A percentile compares a stretch with the other conserved stretches of the same genome.
Conservation (phyloP, 2,329 filamentous ascomycete species). For the Clonostachys sp. region DNA sequence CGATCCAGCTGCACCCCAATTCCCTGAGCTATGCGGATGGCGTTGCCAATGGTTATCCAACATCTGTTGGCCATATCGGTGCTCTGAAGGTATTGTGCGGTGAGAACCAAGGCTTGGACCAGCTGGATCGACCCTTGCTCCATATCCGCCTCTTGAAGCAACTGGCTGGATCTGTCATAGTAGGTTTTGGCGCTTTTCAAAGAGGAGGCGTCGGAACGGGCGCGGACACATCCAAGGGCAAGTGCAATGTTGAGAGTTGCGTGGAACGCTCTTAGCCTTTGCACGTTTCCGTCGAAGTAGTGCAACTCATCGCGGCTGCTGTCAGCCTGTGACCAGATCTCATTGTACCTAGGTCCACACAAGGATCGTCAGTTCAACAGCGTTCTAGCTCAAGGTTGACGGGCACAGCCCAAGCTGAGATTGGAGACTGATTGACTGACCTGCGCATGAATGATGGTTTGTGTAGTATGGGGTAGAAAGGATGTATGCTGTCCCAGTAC, state of each 20-base stretch:
- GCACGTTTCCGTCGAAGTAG: constrained; percentile 26
- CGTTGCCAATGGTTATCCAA: constrained; percentile 35
- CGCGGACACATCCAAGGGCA: not conserved
- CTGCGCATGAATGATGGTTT: constrained; percentile 29
- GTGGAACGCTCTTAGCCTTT: constrained; percentile 1
- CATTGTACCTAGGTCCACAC: not conserved
- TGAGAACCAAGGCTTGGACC: constrained; percentile 31
- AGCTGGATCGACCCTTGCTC: constrained; percentile 27
- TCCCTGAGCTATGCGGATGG: constrained; percentile 31
- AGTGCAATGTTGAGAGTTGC: not conserved
- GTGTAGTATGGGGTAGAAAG: constrained; percentile 38
- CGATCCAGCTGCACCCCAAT: constrained; percentile 30
- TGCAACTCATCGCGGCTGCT: constrained; percentile 33
- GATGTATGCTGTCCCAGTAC: constrained; percentile 31
- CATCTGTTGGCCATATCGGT: constrained; percentile 32
- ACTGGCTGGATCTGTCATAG: constrained; percentile 21
- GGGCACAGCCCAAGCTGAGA: not conserved
- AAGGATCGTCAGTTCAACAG: not conserved
- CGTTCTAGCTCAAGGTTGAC: not conserved
- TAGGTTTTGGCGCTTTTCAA: constrained; percentile 12
- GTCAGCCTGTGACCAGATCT: constrained; percentile 24
- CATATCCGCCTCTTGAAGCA: constrained; percentile 22
- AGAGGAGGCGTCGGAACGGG: constrained; percentile 8
- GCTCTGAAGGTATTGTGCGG: constrained; percentile 30
- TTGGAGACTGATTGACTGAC: constrained; percentile 31